Base-by-base conservation (phyloP, 2,329 filamentous ascomycete genomes). In the Phyllosticta citriasiana region DNA sequence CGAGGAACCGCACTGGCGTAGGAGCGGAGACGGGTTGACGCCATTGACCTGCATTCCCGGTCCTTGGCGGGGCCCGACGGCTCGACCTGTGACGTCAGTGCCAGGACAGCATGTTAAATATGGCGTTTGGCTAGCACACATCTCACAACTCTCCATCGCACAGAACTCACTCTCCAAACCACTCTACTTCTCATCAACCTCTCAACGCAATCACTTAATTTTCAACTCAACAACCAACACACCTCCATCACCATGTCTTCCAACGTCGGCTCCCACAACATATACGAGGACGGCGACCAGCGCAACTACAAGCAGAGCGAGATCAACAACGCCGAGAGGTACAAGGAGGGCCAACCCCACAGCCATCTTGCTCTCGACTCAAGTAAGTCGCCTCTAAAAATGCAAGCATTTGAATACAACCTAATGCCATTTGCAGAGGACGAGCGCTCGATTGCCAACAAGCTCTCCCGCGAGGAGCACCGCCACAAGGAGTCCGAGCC, bases 241-340 rank as follows among this genome's bases (percentile, higher is more conserved):
- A 53, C 33, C 25, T 56, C 53, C 27, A 25, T 33, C 55, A 59
- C 7, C 56, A 80, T 82, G 79, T 78, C 77, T 67, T 89, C 87
- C 62, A 87, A 79, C 71, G 88, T 93, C 71, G 89, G 89, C 67
- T 80, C 78, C 72, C 69, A 76, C 65, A 72, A 75, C 63, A 76
- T 90, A 72, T 92, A 94, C 77, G 88, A 92, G 77, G 86, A 81
- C 62, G 87, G 85, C 62, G 89, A 94, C 76, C 89, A 94, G 80
- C 82, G 83, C 68, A 90, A 85, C 72, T 72, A 76, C 64, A 81
- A 83, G 64, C 71, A 82, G 63, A 79, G 82, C 2, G 77, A 81
- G 64, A 65, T 78, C 58, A 75, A 80, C 52, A 74, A 80, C 25
- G 77, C 80, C 22, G 77, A 82, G 57, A 80, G 84, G 63, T 94